Percentiles rank a stretch among this genome's conserved stretches.
Conservation (phyloP, 2,329 filamentous ascomycete genomes). For the Aspergillus pseudoterreus region DNA sequence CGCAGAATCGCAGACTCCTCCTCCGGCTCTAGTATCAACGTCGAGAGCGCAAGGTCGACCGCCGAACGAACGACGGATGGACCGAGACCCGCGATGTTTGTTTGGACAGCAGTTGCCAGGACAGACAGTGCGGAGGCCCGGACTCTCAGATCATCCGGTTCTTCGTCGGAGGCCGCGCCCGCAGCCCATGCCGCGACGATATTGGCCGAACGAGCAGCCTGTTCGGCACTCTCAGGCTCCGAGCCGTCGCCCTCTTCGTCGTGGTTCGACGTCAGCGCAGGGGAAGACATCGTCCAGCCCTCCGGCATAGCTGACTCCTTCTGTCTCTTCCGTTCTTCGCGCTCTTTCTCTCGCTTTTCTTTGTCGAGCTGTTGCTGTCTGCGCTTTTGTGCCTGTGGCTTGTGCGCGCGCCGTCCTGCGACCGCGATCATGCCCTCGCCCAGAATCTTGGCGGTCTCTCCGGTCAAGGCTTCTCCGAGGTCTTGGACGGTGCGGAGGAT, state of each 20-base stretch:
- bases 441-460: constrained; percentile 35
- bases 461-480: constrained; percentile 34
- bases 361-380: constrained; percentile 26
- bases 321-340: constrained; percentile 24
- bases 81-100: constrained; percentile 38
- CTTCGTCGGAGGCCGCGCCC: constrained; percentile 32
- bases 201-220: constrained; percentile 30
- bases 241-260: constrained; percentile 26
- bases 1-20: constrained; percentile 40
- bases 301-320: constrained; percentile 22
- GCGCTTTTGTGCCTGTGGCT: constrained; percentile 30
- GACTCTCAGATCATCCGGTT: constrained; percentile 42
- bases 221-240: constrained; percentile 33
- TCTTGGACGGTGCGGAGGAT: constrained; percentile 40
- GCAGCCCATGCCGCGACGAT: constrained; percentile 41
- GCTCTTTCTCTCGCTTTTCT: constrained; percentile 22
- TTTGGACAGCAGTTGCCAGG: constrained; percentile 38
- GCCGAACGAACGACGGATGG: constrained; percentile 31
- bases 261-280: constrained; percentile 7
- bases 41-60: constrained; percentile 39
- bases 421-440: constrained; percentile 38
- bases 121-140: constrained; percentile 44
- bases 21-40: constrained; percentile 33
- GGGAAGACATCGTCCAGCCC: constrained; percentile 28
- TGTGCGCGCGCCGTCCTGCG: constrained; percentile 36